These are phyloP conservation scores for Miscanthus lutarioriparius DNA, from an alignment of 176 grass and related monocot genomes.

Conservation along the genomic window DNA sequence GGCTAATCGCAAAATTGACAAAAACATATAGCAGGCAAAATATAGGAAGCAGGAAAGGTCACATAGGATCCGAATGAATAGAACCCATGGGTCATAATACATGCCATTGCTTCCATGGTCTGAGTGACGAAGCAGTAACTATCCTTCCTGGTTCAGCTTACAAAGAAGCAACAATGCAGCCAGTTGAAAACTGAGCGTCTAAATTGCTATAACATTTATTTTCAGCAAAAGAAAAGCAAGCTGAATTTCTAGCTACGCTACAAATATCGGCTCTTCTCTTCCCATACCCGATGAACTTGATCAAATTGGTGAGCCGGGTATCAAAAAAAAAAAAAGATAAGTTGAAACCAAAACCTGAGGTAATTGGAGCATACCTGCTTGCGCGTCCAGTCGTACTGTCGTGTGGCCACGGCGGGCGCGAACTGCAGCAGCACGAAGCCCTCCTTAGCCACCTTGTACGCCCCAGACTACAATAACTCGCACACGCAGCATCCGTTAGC, in stretches of 20 bases:
- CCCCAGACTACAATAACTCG: conserved; percentile 49
- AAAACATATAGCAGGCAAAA: not conserved
- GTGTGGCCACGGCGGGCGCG: conserved; percentile 58
- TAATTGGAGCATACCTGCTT: conserved; percentile 62
- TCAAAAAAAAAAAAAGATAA: not conserved
- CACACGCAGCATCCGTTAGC: not conserved
- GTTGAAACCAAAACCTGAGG: not conserved
- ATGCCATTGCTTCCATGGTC: not conserved
- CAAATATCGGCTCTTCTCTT: not conserved
- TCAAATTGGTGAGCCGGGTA: not conserved
- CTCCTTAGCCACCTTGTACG: conserved; percentile 84
- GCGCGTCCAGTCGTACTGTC: conserved; percentile 85
- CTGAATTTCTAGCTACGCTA: not conserved
- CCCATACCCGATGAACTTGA: not conserved
- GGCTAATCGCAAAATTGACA: not conserved
- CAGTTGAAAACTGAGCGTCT: not conserved
- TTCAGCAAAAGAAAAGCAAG: not conserved
- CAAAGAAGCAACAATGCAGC: not conserved
- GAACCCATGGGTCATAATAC: not conserved
- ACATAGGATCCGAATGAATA: not conserved
- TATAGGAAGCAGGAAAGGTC: not conserved
- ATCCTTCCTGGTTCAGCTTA: not conserved
- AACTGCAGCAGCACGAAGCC: conserved; percentile 89
- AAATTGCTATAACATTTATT: not conserved
- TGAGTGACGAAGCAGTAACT: not conserved